A percentile compares a stretch with the other conserved stretches of the same genome.
Conservation (phyloP, 495 filamentous ascomycete genomes). For the Penicillium lividum region DNA sequence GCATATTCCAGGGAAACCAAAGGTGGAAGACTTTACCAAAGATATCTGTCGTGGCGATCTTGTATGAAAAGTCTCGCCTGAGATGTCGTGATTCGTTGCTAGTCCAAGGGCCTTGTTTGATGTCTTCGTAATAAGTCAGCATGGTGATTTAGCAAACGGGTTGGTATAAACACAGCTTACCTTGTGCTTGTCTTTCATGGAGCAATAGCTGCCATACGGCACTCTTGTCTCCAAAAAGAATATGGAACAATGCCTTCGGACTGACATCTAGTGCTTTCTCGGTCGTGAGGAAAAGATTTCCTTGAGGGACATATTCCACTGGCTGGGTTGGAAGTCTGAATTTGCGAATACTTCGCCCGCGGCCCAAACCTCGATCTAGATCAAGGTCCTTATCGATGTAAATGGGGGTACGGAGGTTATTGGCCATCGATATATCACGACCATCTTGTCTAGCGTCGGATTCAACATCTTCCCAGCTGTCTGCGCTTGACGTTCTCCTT, state of each 20-base stretch:
- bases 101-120: conserved; percentile 85
- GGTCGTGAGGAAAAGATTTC: conserved; percentile 67
- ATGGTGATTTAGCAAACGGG: background rate
- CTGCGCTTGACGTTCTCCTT: conserved; percentile 67
- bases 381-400: conserved; percentile 64
- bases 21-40: conserved; percentile 50
- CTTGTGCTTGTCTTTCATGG: conserved; percentile 76
- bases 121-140: conserved; percentile 41
- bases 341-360: conserved; percentile 62
- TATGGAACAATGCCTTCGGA: conserved; percentile 91
- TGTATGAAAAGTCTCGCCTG: conserved; percentile 76
- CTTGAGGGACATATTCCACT: conserved; percentile 78
- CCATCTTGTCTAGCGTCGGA: conserved; percentile 49
- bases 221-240: conserved; percentile 93
- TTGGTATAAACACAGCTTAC: conserved; percentile 30
- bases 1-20: background rate
- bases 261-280: conserved; percentile 84
- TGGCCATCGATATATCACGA: conserved; percentile 30
- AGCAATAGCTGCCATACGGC: conserved; percentile 91
- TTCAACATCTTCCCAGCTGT: conserved; percentile 92
- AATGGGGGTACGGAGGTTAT: conserved; percentile 60
- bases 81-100: conserved; percentile 66
- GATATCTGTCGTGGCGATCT: conserved; percentile 65
- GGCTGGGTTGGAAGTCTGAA: conserved; percentile 83
- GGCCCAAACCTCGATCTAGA: conserved; percentile 43